These are phyloP conservation scores for Arctostaphylos glauca DNA, from an alignment of 148 eudicot species.

Conservation along the genomic window DNA sequence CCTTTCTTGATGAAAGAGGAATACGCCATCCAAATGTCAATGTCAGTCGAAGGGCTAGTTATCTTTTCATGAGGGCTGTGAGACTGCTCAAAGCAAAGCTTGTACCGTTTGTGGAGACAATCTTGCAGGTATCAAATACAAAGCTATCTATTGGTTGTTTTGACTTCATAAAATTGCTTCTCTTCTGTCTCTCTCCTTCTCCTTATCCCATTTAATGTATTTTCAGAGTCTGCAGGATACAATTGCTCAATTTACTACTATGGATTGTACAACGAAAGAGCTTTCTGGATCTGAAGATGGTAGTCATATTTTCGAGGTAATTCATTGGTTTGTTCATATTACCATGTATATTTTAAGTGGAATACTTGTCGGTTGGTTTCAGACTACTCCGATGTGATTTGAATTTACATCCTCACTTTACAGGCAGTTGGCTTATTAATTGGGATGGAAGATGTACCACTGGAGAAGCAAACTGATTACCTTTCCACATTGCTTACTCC, in stretches of 20 bases:
- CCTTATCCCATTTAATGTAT: conserved; percentile 9
- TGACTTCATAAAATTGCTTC: background rate
- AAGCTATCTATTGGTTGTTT: background rate
- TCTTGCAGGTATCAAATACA: conserved; percentile 67
- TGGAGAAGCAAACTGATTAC: conserved; percentile 74
- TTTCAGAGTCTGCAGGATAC: conserved; percentile 85
- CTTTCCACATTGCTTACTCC: conserved; percentile 86
- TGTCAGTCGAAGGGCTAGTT: conserved; percentile 91
- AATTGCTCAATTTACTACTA: conserved; percentile 73
- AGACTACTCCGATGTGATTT: background rate
- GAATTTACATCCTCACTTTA: conserved; percentile 15
- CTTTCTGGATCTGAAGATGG: conserved; percentile 81
- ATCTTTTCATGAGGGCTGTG: conserved; percentile 92
- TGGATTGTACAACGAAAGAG: conserved; percentile 47
- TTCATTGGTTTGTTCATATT: background rate
- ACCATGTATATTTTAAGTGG: background rate
- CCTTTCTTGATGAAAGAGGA: conserved; percentile 94
- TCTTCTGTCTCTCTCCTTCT: background rate
- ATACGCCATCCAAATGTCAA: conserved; percentile 83
- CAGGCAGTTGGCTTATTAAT: conserved; percentile 95
- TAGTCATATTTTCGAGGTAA: conserved; percentile 93
- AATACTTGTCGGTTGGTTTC: background rate
- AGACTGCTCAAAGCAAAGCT: conserved; percentile 81
- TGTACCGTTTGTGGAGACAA: conserved; percentile 83
- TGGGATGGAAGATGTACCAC: conserved; percentile 93